Evolutionary conservation across 177 flowering plant genomes (phyloP).

Genomic region (Tripterygium wilfordii): DNA sequence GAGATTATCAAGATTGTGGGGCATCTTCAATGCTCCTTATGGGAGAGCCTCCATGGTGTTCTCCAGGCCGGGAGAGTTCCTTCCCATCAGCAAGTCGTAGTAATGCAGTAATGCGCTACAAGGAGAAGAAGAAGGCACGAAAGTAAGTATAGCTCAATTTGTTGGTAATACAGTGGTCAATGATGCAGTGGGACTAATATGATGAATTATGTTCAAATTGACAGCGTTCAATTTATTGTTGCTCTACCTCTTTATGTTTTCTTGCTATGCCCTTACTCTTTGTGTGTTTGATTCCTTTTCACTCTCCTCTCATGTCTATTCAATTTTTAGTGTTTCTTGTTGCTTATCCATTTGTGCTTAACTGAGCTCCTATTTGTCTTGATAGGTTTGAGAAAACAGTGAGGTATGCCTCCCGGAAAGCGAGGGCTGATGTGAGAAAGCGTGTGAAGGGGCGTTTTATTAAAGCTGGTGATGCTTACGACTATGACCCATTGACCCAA

Average conservation of each 20-base stretch:
- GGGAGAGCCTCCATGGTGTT: slow-evolving; percentile 78
- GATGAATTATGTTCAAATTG: no score
- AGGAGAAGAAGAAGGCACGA: slow-evolving; percentile 77
- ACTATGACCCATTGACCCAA: slow-evolving; percentile 31
- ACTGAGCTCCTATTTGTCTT: no score
- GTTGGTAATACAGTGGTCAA: no score
- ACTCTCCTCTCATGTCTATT: no score
- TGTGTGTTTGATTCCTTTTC: no score
- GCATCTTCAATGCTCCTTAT: slow-evolving; percentile 55
- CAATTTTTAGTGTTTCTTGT: no score
- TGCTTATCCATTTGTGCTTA: no score
- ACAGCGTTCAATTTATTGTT: no score
- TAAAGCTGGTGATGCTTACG: slow-evolving; percentile 37
- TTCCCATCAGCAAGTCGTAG: slow-evolving; percentile 40
- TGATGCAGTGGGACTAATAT: no score
- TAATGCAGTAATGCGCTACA: slow-evolving; percentile 75
- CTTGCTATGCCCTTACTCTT: no score
- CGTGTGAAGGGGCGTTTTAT: slow-evolving; percentile 43
- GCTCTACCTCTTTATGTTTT: no score
- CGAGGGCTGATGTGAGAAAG: slow-evolving; percentile 37
- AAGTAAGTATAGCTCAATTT: slow-evolving; percentile 61
- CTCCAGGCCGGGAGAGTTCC: slow-evolving; percentile 43
- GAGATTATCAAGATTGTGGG: slow-evolving; percentile 80
- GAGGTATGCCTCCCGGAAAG: slow-evolving; percentile 42
- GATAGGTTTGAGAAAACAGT: slow-evolving; percentile 34